Evolutionary conservation across 352 stramenopile species (phyloP).

Genomic region (Chrysophaeum taylorii): DNA sequence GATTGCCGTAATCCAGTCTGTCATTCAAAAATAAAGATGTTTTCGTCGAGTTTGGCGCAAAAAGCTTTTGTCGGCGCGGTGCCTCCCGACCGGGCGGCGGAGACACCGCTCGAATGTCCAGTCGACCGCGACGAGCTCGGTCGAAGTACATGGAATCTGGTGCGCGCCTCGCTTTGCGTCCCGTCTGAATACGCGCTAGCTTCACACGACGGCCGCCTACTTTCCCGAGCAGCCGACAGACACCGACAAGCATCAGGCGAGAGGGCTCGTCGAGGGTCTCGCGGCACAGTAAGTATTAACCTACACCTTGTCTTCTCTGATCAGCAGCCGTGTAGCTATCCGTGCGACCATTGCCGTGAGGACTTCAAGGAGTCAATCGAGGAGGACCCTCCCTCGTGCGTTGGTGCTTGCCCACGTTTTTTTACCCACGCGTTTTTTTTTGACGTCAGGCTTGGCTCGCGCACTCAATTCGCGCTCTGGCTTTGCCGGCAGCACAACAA

Average conservation of each 20-base stretch:
- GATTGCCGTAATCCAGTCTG: constrained; percentile 8
- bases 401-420: constrained; percentile 4
- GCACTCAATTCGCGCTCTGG: constrained; percentile 82
- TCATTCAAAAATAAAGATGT: not conserved
- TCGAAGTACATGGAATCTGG: constrained; percentile 64
- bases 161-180: not conserved
- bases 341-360: constrained; percentile 77
- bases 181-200: constrained; percentile 32
- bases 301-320: not conserved
- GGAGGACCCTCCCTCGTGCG: constrained; percentile 73
- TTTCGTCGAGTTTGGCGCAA: not conserved
- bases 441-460: constrained; percentile 61
- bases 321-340: constrained; percentile 33
- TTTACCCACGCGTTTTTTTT: not conserved
- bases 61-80: not conserved
- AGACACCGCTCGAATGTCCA: constrained; percentile 47
- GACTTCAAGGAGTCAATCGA: constrained; percentile 88
- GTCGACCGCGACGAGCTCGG: constrained; percentile 68
- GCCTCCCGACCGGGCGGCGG: not conserved
- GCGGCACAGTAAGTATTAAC: constrained; percentile 73
- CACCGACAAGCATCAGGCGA: constrained; percentile 74
- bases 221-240: constrained; percentile 83
- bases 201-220: constrained; percentile 86
- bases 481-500: constrained; percentile 94
- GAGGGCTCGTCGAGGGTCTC: constrained; percentile 74